These are phyloP conservation scores for Rusavskia elegans DNA, from an alignment of 495 filamentous ascomycete species.

Conservation along the genomic window DNA sequence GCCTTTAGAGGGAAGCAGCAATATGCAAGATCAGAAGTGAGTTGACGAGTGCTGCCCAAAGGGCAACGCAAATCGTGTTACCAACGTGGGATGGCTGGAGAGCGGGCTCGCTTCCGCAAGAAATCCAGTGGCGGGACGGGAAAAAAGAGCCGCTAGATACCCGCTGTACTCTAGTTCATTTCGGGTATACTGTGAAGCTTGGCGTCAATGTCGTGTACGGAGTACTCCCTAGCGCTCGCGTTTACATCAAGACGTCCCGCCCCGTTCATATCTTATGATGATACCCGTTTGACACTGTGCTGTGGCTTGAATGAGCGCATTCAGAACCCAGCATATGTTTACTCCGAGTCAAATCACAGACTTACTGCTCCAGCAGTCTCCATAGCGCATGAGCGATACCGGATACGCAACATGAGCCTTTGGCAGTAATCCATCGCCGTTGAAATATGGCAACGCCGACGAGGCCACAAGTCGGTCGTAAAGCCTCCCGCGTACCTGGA, in stretches of 20 bases:
- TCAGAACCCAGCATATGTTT: no score
- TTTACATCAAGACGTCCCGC: no score
- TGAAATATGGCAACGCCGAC: conserved; percentile 7
- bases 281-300: no score
- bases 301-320: no score
- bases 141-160: not conserved
- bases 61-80: not conserved
- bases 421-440: not conserved
- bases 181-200: no score
- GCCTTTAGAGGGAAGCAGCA: no score
- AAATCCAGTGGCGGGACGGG: not conserved
- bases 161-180: not conserved
- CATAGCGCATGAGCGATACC: no score
- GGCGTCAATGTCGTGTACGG: no score
- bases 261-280: no score
- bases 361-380: no score
- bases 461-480: conserved; percentile 9
- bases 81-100: not conserved
- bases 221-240: no score
- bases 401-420: not conserved
- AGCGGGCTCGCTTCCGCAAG: not conserved
- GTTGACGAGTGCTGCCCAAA: not conserved
- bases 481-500: conserved; percentile 18
- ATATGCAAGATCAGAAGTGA: not conserved
- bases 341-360: no score